Percentiles rank a stretch among this genome's conserved stretches.
phyloP scores from a whole-genome alignment of 2,329 filamentous ascomycete species.

The Fusarium brachygibbosum region DNA sequence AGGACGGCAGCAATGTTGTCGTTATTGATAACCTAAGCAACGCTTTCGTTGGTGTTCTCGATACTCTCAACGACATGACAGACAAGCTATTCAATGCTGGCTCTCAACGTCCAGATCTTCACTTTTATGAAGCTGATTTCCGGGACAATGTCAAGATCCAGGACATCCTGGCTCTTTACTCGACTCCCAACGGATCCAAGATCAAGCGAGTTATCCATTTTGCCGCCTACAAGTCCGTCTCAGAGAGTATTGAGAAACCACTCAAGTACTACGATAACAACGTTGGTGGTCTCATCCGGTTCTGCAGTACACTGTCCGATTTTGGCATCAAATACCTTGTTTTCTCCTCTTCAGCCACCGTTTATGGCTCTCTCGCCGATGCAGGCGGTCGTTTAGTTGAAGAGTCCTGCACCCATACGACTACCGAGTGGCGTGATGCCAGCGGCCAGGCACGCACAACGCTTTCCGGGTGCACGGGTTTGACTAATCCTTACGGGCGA shows the following conservation, averaged over 20 bases:
- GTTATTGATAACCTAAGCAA: constrained; percentile 17
- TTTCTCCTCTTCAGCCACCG: constrained; percentile 76
- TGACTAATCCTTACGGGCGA: constrained; percentile 66
- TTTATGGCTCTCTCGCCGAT: constrained; percentile 70
- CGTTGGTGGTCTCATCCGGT: constrained; percentile 69
- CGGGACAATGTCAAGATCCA: constrained; percentile 1
- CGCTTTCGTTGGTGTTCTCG: background rate
- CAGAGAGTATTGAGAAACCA: constrained; percentile 71
- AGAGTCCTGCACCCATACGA: constrained; percentile 58
- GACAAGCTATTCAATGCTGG: background rate
- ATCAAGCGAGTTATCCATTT: constrained; percentile 73
- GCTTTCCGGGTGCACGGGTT: background rate
- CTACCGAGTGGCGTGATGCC: constrained; percentile 55
- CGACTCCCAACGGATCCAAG: background rate
- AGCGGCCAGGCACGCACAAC: background rate
- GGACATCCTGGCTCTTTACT: background rate
- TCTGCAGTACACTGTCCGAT: constrained; percentile 61
- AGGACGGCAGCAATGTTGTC: background rate
- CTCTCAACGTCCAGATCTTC: background rate
- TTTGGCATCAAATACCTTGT: constrained; percentile 72
- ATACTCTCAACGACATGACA: constrained; percentile 11
- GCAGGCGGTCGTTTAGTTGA: constrained; percentile 51
- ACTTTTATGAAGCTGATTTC: constrained; percentile 21
- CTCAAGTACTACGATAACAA: constrained; percentile 78
- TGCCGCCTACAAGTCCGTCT: constrained; percentile 75